Conservation (phyloP, 192 early-diverging fungal species). For the Rhizoclosmatium sp. region DNA sequence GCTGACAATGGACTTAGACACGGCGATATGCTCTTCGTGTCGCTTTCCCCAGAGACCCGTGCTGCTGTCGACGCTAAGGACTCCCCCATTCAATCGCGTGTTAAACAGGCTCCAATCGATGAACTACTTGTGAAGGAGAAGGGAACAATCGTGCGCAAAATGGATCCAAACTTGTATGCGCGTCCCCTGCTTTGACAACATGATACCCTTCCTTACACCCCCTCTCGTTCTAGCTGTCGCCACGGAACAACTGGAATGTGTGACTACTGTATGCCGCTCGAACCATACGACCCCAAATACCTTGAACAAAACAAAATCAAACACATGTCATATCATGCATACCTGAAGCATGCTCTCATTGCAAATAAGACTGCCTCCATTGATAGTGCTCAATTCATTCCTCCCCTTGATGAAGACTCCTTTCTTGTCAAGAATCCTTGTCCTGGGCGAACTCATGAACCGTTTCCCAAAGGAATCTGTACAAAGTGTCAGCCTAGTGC, state of each 20-base stretch:
- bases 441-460: constrained; percentile 74
- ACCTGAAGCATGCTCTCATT: constrained; percentile 77
- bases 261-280: constrained; percentile 90
- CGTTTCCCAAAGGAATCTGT: constrained; percentile 96
- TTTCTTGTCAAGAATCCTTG: constrained; percentile 85
- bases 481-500: constrained; percentile 97
- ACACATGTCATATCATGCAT: constrained; percentile 95
- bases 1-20: constrained; percentile 34
- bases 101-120: constrained; percentile 79
- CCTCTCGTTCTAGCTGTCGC: constrained; percentile 66
- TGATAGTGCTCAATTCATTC: constrained; percentile 54
- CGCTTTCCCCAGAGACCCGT: constrained; percentile 6
- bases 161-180: constrained; percentile 78
- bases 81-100: not conserved
- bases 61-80: constrained; percentile 24
- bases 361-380: constrained; percentile 67
- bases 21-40: constrained; percentile 51
- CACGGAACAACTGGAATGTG: constrained; percentile 88
- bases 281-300: constrained; percentile 91
- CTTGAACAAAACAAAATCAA: constrained; percentile 92
- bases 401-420: constrained; percentile 86
- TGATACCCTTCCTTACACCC: constrained; percentile 21
- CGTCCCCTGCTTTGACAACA: constrained; percentile 38
- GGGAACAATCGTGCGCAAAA: constrained; percentile 81
- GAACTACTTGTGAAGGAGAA: constrained; percentile 78